phyloP scores from a whole-genome alignment of 495 filamentous ascomycete species.

The Acidiella bohemica region DNA sequence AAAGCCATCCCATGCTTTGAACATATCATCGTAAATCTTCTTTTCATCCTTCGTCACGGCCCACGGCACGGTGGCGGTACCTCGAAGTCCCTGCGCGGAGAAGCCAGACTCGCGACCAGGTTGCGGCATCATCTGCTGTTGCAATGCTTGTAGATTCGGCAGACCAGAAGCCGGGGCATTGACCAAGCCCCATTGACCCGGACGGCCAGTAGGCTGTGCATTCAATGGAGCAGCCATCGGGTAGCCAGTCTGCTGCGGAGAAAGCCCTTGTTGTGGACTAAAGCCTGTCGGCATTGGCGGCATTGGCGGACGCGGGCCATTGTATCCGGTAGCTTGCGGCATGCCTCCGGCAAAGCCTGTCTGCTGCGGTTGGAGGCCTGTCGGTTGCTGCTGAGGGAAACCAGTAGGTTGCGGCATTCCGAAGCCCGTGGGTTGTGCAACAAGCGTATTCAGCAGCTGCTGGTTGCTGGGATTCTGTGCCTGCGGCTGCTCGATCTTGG shows the following conservation, averaged over 20 bases:
- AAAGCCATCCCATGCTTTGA: conserved; percentile 93
- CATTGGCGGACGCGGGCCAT: conserved; percentile 74
- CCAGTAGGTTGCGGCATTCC: conserved; percentile 37
- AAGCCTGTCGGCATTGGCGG: conserved; percentile 89
- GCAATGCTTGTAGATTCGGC: conserved; percentile 84
- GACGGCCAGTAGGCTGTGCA: conserved; percentile 88
- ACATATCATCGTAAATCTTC: conserved; percentile 88
- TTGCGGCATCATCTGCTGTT: conserved; percentile 97
- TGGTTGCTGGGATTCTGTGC: conserved; percentile 64
- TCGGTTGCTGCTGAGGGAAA: conserved; percentile 32
- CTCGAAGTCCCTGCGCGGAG: conserved; percentile 73
- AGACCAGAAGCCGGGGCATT: conserved; percentile 83
- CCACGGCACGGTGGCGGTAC: conserved; percentile 94
- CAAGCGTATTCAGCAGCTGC: conserved; percentile 63
- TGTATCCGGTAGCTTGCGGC: conserved; percentile 50
- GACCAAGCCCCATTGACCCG: conserved; percentile 95
- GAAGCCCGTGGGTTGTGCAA: conserved; percentile 61
- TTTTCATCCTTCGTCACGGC: conserved; percentile 99
- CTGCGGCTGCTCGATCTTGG: conserved; percentile 70
- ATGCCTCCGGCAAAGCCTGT: conserved; percentile 29
- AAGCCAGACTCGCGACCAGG: conserved; percentile 84
- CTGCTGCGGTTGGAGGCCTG: conserved; percentile 43
- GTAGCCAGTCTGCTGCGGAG: conserved; percentile 46
- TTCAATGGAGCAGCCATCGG: conserved; percentile 49
- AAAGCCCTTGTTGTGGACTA: conserved; percentile 30